Conservation (phyloP, 2,329 filamentous ascomycete species). For the Epichloe amarillans region DNA sequence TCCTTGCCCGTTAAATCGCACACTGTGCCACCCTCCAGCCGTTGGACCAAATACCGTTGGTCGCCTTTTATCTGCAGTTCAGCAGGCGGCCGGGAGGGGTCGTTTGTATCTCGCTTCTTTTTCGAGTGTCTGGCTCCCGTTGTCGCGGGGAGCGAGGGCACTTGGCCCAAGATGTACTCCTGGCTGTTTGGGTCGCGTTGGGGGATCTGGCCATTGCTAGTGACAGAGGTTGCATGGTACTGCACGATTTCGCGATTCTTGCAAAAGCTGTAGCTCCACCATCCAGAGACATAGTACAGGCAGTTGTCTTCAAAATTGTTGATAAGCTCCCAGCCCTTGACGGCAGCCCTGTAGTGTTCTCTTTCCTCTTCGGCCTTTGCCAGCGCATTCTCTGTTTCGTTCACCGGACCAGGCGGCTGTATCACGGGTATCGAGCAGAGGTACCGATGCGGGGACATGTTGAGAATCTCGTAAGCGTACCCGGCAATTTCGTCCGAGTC, state of each 20-base stretch:
- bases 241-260: constrained; percentile 79
- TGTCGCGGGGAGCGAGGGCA: constrained; percentile 20
- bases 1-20: constrained; percentile 77
- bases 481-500: constrained; percentile 18
- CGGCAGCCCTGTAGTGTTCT: constrained; percentile 64
- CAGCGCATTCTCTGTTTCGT: constrained; percentile 53
- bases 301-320: constrained; percentile 69
- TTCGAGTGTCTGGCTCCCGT: constrained; percentile 9
- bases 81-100: constrained; percentile 29
- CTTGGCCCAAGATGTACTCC: constrained; percentile 64
- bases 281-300: constrained; percentile 70
- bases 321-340: constrained; percentile 68
- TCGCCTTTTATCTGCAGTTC: constrained; percentile 73
- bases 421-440: constrained; percentile 76
- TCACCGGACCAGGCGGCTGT: constrained; percentile 39
- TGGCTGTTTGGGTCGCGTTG: constrained; percentile 62
- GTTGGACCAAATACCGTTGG: constrained; percentile 75
- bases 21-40: constrained; percentile 61
- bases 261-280: constrained; percentile 96
- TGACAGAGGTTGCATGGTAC: constrained; percentile 68
- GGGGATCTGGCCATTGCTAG: constrained; percentile 56
- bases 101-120: constrained; percentile 9
- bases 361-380: constrained; percentile 64
- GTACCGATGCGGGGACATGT: constrained; percentile 55
- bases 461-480: constrained; percentile 56